Evolutionary conservation across 371 early-diverging fungal species (phyloP).

Genomic region (Mucor indicus): DNA sequence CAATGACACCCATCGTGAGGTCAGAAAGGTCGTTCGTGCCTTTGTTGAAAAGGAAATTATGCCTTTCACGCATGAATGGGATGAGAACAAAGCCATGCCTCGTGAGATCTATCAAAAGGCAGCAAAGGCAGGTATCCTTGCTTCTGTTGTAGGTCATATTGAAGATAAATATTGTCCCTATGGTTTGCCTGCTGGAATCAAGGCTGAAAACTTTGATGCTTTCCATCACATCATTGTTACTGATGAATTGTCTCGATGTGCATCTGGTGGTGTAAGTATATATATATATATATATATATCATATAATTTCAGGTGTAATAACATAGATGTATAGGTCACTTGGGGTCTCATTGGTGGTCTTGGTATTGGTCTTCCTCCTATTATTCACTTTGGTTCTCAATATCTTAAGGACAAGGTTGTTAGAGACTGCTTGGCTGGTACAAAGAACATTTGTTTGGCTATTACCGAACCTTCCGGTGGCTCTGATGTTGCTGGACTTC

Average conservation of each 20-base stretch:
- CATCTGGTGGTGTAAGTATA: constrained; percentile 59
- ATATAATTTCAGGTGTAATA: not conserved
- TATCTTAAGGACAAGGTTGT: constrained; percentile 59
- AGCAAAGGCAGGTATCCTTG: constrained; percentile 55
- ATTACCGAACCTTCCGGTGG: constrained; percentile 72
- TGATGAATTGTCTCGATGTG: constrained; percentile 66
- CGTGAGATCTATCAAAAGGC: constrained; percentile 52
- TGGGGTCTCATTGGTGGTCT: constrained; percentile 52
- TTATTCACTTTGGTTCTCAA: constrained; percentile 58
- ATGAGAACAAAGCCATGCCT: constrained; percentile 58
- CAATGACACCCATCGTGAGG: constrained; percentile 51
- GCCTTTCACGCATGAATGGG: constrained; percentile 65
- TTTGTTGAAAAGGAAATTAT: constrained; percentile 62
- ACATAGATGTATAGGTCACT: constrained; percentile 16
- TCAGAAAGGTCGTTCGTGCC: constrained; percentile 47
- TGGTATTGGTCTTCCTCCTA: constrained; percentile 69
- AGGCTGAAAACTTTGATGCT: constrained; percentile 43
- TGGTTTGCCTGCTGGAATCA: constrained; percentile 25
- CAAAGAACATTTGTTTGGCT: constrained; percentile 62
- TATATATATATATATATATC: not conserved
- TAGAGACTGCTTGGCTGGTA: constrained; percentile 52
- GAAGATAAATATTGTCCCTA: constrained; percentile 17
- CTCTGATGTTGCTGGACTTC: constrained; percentile 80
- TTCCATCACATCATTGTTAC: constrained; percentile 61
- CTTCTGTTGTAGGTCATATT: constrained; percentile 33